Base-by-base conservation (phyloP, 176 grass and related monocot genomes). In the Stipa capillata region DNA sequence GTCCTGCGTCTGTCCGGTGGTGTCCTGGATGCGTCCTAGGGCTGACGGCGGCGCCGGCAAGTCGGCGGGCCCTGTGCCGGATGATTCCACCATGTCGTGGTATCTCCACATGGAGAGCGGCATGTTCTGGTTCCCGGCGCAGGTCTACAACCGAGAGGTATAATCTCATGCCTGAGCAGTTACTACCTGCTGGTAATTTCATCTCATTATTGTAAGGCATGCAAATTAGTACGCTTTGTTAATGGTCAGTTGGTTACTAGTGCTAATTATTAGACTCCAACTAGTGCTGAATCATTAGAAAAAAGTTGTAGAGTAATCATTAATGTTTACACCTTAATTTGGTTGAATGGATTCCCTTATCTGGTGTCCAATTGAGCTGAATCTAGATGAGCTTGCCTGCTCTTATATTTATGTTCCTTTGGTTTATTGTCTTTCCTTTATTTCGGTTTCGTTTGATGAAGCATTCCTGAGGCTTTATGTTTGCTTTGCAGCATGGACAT, bases 101-200 rank as follows among this genome's bases (percentile, higher is more conserved):
- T 99, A 99, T 44, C 83, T 91, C 18, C 88, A 90, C 72, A 58
- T 99, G 81, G 85, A 99, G 66, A 89, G 78, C 55, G 92, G 96
- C 62, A 91, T 85, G 41, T 91, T 93, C 50, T 95, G 90, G 92
- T 99, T 99, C 69, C 96, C 96, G 14, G 92, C 92, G 53, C 96
- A 99, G 47, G 96, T 99, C 55, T 99, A 99, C 90, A 99, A 99
- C 77, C 90, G 96, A 58, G 96, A 99, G 96, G 96, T 99, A 91
- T 72, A 11, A 44, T 77, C 63, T 70, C 52, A 52, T 77, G 20
- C 18, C 41, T 25, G 47, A 14, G 35, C 55, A 53, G 7, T 62
- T 71, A 61, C 20, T 39, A 65, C 11, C 28, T 28, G 29, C 21
- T 39, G 61, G 12, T 25, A 68, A 25, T 74, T 84, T 35, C 32